Conservation (phyloP, 257 asterid genomes). For the Solanum pinnatisectum region DNA sequence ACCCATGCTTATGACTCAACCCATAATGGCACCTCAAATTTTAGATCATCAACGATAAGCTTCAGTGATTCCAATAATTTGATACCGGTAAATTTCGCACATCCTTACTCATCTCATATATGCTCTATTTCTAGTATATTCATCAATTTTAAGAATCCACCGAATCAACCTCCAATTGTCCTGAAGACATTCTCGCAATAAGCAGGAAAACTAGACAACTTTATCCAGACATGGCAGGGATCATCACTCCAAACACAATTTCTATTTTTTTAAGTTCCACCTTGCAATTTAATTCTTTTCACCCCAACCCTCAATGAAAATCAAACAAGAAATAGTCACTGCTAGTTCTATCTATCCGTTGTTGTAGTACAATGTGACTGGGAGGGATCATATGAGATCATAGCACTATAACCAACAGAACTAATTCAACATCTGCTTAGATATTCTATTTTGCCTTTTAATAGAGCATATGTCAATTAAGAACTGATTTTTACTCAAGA, state of each 20-base stretch:
- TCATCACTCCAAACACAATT: background rate
- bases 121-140: background rate
- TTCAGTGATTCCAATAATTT: background rate
- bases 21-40: background rate
- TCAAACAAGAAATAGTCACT: background rate
- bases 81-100: background rate
- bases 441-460: background rate
- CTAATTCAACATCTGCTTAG: background rate
- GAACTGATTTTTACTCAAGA: background rate
- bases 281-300: background rate
- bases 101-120: background rate
- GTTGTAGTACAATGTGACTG: background rate
- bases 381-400: background rate
- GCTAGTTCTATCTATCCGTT: background rate
- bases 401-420: background rate
- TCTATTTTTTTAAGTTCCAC: background rate
- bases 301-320: background rate
- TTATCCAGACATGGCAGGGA: background rate
- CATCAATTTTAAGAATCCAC: background rate
- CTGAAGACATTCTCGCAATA: background rate
- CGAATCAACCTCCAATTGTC: background rate
- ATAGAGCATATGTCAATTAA: background rate
- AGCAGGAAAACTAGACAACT: background rate
- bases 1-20: background rate
- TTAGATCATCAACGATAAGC: background rate